Evolutionary conservation across 768 basidiomycete genomes (phyloP).

Genomic region (Tylopilus sp.): DNA sequence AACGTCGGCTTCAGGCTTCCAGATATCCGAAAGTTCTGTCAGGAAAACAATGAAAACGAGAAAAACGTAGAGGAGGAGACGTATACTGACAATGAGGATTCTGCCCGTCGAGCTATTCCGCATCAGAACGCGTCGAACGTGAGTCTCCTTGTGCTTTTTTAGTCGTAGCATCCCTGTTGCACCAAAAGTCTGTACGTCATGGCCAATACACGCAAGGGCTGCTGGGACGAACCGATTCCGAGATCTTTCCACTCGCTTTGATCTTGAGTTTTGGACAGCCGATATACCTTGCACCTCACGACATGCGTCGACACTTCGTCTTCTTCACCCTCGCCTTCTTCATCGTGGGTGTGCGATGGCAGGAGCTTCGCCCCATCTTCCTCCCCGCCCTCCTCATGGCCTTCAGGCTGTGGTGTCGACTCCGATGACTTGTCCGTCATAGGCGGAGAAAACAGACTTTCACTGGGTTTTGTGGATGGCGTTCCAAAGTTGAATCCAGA

Average conservation of each 20-base stretch:
- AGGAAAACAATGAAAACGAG: slow-evolving; percentile 7
- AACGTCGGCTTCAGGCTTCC: slow-evolving; percentile 51
- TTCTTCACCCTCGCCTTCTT: slow-evolving; percentile 80
- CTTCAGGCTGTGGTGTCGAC: slow-evolving; percentile 30
- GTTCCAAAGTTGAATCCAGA: slow-evolving; percentile 26
- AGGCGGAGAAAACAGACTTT: slow-evolving; percentile 27
- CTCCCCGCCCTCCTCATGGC: slow-evolving; percentile 26
- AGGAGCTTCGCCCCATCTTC: slow-evolving; percentile 26
- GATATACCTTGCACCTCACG: slow-evolving; percentile 60
- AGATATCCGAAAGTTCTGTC: slow-evolving; percentile 75
- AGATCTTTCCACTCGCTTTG: slow-evolving; percentile 57
- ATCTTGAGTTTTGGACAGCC: slow-evolving; percentile 50
- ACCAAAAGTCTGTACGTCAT: neutral
- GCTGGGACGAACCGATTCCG: slow-evolving; percentile 54
- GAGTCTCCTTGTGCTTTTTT: slow-evolving; percentile 69
- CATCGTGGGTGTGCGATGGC: slow-evolving; percentile 45
- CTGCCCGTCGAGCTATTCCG: slow-evolving; percentile 75
- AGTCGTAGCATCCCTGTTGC: slow-evolving; percentile 59
- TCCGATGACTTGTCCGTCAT: slow-evolving; percentile 26
- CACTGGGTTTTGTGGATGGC: slow-evolving; percentile 18
- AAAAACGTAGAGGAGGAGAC: neutral
- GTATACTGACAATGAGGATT: slow-evolving; percentile 61
- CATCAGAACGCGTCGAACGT: slow-evolving; percentile 57
- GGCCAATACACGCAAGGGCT: neutral
- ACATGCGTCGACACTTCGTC: slow-evolving; percentile 65